Conservation (phyloP, 164 flowering plant genomes). For the Buxus sempervirens region DNA sequence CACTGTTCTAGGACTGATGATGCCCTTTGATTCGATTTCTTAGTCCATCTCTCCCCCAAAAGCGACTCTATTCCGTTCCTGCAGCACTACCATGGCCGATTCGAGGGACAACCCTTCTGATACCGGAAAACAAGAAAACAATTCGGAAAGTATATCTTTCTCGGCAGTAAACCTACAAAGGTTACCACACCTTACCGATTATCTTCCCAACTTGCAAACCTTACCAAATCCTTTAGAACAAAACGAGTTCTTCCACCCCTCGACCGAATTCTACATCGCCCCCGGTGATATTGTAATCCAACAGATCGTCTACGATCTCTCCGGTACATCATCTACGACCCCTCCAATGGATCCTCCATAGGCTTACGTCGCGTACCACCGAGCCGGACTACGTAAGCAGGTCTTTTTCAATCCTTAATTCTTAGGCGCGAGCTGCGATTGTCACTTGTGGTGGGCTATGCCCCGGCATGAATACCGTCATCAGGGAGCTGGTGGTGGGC, state of each 20-base stretch:
- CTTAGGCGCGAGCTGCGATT: conserved; percentile 45
- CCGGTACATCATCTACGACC: neutral
- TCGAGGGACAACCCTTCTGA: neutral
- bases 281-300: conserved; percentile 24
- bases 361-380: conserved; percentile 41
- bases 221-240: conserved; percentile 44
- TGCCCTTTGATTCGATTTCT: too few species aligned
- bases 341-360: conserved; percentile 7
- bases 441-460: conserved; percentile 89
- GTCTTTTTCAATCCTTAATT: conserved; percentile 50
- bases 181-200: conserved; percentile 51
- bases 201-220: conserved; percentile 34
- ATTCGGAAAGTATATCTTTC: conserved; percentile 4
- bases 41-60: too few species aligned
- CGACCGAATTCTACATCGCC: conserved; percentile 26
- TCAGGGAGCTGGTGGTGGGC: conserved; percentile 79
- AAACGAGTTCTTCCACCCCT: conserved; percentile 54
- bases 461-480: conserved; percentile 83
- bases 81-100: conserved; percentile 5
- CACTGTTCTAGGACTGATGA: too few species aligned
- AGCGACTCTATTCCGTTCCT: neutral
- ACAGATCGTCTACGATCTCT: conserved; percentile 22
- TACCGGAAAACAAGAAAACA: conserved; percentile 2
- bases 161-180: conserved; percentile 22
- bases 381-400: conserved; percentile 70